These are phyloP conservation scores for Aspergillus flavus DNA, from an alignment of 2,329 filamentous ascomycete genomes.

Conservation along the genomic window DNA sequence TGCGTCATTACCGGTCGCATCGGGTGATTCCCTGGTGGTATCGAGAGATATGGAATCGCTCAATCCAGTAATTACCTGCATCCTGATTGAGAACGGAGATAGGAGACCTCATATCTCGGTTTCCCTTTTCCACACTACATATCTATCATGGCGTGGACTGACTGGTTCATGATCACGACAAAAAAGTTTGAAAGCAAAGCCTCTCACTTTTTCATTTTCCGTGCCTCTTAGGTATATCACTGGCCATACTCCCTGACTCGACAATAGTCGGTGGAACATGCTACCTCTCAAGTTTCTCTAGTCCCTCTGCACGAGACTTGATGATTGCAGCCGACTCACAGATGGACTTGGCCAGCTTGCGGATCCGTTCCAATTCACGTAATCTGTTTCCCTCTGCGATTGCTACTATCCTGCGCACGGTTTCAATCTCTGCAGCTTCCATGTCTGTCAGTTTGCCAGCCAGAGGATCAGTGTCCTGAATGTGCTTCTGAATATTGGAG, in stretches of 20 bases:
- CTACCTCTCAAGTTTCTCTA: conserved; percentile 9
- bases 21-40: neutral
- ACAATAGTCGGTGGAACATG: neutral
- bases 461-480: conserved; percentile 11
- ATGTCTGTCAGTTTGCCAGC: conserved; percentile 15
- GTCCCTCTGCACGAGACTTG: conserved; percentile 14
- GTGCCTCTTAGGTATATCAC: neutral
- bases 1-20: conserved; percentile 10
- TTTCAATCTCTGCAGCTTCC: conserved; percentile 27
- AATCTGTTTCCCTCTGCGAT: conserved; percentile 23
- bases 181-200: neutral
- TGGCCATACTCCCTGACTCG: neutral
- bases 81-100: neutral
- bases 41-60: neutral
- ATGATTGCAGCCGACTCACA: conserved; percentile 17
- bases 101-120: conserved; percentile 7
- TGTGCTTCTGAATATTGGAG: conserved; percentile 18
- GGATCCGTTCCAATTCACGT: conserved; percentile 24
- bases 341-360: conserved; percentile 18
- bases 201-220: neutral
- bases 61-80: neutral
- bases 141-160: neutral
- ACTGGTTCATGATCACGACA: neutral
- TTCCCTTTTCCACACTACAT: neutral
- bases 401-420: conserved; percentile 19